phyloP scores from a whole-genome alignment of 2,329 filamentous ascomycete species.

The Sodiomyces alkalinus region DNA sequence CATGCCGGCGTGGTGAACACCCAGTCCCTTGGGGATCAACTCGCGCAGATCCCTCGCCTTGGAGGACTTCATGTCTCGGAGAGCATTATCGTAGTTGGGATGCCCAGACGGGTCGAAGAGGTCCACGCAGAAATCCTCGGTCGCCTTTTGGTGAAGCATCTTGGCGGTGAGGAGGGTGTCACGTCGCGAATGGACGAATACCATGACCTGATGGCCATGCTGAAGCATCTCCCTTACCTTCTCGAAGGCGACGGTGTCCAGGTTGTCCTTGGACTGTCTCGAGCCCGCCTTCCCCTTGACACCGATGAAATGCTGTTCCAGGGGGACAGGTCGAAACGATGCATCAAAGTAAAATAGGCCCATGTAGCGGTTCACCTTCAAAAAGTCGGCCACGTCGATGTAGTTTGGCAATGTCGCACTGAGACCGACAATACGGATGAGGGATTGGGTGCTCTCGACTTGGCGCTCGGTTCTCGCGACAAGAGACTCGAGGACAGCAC shows the following conservation, averaged over 20 bases:
- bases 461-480: constrained; percentile 91
- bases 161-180: constrained; percentile 84
- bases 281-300: constrained; percentile 81
- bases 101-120: constrained; percentile 72
- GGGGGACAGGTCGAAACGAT: constrained; percentile 86
- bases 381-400: constrained; percentile 88
- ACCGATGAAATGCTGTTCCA: constrained; percentile 95
- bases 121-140: constrained; percentile 63
- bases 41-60: constrained; percentile 81
- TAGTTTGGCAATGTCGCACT: constrained; percentile 96
- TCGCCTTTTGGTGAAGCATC: constrained; percentile 72
- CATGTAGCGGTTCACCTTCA: constrained; percentile 85
- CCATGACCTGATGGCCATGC: constrained; percentile 92
- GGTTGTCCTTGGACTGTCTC: constrained; percentile 72
- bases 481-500: constrained; percentile 87
- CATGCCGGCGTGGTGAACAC: constrained; percentile 96
- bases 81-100: constrained; percentile 63
- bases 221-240: constrained; percentile 92
- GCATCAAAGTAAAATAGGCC: constrained; percentile 95
- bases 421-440: constrained; percentile 90
- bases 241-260: constrained; percentile 78
- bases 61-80: constrained; percentile 72
- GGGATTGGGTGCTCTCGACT: constrained; percentile 92
- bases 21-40: constrained; percentile 76
- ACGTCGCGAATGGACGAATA: constrained; percentile 93